Conservation (phyloP, 202 grass and related monocot species). For the Brachypodium distachyon region DNA sequence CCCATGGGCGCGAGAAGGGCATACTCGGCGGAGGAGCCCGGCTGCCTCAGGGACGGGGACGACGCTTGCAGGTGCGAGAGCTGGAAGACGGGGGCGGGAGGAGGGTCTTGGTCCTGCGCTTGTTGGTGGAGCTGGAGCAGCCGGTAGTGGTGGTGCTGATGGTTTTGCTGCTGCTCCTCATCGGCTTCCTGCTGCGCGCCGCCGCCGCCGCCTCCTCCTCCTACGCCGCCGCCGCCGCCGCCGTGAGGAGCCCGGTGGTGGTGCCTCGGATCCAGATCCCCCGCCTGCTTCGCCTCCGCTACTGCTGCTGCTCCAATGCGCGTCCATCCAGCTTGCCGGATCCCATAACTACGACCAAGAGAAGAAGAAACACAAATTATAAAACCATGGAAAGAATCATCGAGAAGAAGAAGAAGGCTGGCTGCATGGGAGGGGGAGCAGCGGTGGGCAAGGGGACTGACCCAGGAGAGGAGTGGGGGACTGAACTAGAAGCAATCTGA, state of each 20-base stretch:
- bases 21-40: slow-evolving; percentile 63
- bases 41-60: slow-evolving; percentile 36
- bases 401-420: background rate
- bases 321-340: slow-evolving; percentile 71
- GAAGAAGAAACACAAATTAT: slow-evolving; percentile 5
- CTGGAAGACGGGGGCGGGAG: slow-evolving; percentile 20
- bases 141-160: slow-evolving; percentile 19
- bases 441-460: slow-evolving; percentile 41
- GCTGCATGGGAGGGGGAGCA: slow-evolving; percentile 11
- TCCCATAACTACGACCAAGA: slow-evolving; percentile 72
- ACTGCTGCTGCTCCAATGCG: slow-evolving; percentile 39
- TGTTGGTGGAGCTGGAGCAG: slow-evolving; percentile 42
- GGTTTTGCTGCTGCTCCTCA: slow-evolving; percentile 22
- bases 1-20: slow-evolving; percentile 57
- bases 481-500: slow-evolving; percentile 45
- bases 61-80: slow-evolving; percentile 38
- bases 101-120: slow-evolving; percentile 19
- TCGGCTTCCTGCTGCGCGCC: slow-evolving; percentile 27
- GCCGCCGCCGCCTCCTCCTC: slow-evolving; percentile 16
- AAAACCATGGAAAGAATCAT: no score
- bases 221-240: slow-evolving; percentile 36
- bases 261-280: slow-evolving; percentile 94
- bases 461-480: slow-evolving; percentile 50
- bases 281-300: slow-evolving; percentile 27
- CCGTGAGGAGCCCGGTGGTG: slow-evolving; percentile 45